Base-by-base conservation (phyloP, 2,329 filamentous ascomycete species). In the Phyllosticta capitalensis region DNA sequence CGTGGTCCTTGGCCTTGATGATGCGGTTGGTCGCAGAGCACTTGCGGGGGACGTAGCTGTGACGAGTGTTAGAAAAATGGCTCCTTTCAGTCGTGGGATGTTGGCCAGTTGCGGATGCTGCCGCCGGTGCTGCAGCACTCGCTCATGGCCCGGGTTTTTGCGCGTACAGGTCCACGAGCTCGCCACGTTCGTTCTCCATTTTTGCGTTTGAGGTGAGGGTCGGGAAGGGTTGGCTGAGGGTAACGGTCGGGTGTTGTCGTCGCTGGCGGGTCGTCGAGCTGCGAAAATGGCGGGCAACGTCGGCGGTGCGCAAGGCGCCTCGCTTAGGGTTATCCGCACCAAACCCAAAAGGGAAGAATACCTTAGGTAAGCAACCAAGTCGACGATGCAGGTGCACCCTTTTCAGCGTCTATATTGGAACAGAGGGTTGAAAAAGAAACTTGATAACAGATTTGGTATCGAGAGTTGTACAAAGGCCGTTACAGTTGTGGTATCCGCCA, bases 141-240 rank as follows among this genome's bases (percentile, higher is more conserved):
- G 10, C 33, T 38, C 5, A 17, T 14, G 33, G 17, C 38, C 38
- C 30, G 30, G 38, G 17, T 3, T 38, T 38, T 38, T 45, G 17
- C 14, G 38, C 38, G 38, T 45, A 96, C 90, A 96, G 91, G 83
- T 97, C 92, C 79, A 97, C 94, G 82, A 96, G 92, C 81, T 97
- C 91, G 83, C 92, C 92, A 83, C 91, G 91, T 84, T 97, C 94
- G 91, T 99, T 99, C 86, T 99, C 94, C 94, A 97, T 99, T 81
- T 84, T 92, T 75, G 61, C 45, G 19, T 28, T 26, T 21, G 56
- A 30, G 56, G 17, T 52, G 20, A 22, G 53, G 38, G 53, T 51
- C 28, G 45, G 28, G 58, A 22, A 33, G 52, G 20, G 26, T 59
- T 38, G 58, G 53, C 52, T 55, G 58, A 51, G 56, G 53, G 14